Base-by-base conservation (phyloP, 2,329 filamentous ascomycete genomes). In the Exophiala calicioides region DNA sequence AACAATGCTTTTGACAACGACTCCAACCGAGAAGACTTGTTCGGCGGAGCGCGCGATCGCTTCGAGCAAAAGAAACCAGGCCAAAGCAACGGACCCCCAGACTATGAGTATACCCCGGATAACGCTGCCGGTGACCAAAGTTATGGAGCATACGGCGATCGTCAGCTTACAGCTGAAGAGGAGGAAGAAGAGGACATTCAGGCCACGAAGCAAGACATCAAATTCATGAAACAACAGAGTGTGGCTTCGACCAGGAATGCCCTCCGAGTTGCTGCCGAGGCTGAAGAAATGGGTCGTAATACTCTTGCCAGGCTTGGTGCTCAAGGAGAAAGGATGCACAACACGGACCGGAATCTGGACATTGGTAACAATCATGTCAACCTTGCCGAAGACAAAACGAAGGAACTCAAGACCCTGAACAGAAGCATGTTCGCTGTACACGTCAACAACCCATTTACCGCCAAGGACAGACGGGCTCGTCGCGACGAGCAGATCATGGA, bases 401-500 rank as follows among this genome's bases (percentile, higher is more conserved):
- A 82, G 36, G 89, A 95, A 63, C 73, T 96, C 27, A 91, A 91
- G 72, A 88, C 81, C 1, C 74, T 94, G 38, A 95, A 96, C 68
- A 77, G 85, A 53, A 90, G 85, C 72, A 95, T 96, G 89, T 95
- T 95, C 62, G 86, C 88, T 4, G 80, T 90, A 16, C 85, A 90
- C 61, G 84, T 90, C 19, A 75, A 76, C 42, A 89, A 89, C 59
- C 85, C 85, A 0, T 88, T 95, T 64, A 93, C 87, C 0, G 81
- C 81, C 10, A 81, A 79, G 53, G 79, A 77, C 56, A 79, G 84
- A 33, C 78, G 77, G 20, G 74, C 76, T 44, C 81, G 80, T 47
- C 78, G 81, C 30, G 87, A 93, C 55, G 75, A 84, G 39, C 76
- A 80, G 44, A 78, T 87, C 33, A 73, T 94, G 61, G 81, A 85